Evolutionary conservation across 140 eudicot species (phyloP), one percentile per base, ranked within the genome.

Genomic region (Ambrosia hybrid): DNA sequence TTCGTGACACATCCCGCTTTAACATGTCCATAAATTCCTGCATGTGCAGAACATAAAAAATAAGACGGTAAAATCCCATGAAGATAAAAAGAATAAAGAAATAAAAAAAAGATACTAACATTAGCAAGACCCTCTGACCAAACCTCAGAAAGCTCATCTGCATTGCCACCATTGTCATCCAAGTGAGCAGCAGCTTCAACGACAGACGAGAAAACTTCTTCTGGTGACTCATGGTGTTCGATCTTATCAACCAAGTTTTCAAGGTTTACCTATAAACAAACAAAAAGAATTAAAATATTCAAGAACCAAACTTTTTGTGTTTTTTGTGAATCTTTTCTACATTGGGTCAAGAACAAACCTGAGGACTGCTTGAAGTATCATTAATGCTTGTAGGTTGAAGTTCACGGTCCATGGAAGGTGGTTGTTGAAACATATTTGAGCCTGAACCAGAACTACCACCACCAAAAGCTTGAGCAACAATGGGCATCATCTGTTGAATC

Each of bases 401-500:
- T 74, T 67, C 83, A 17, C 69, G 81, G 52, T 65, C 79, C 11
- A 48, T 17, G 8, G 83, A 71, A 76, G 80, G 79, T 17, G 61
- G 71, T 70, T 46, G 73, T 68, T 72, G 84, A 76, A 82, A 59
- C 55, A 59, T 61, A 59, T 78, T 68, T 14, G 87, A 65, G 65
- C 72, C 71, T 6, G 75, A 48, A 48, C 13, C 52, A 48, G 53
- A 48, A 10, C 53, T 48, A 1, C 79, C 83, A 58, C 99, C 91
- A 49, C 97, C 92, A 21, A 95, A 85, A 51, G 97, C 97, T 58
- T 87, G 95, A 17, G 99, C 88, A 78, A 95, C 92, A 60, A 95
- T 73, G 12, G 99, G 99, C 99, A 95, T 91, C 99, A 91, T 91
- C 68, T 91, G 99, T 71, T 91, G 99, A 57, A 95, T 26, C 97